Evolutionary conservation across 768 basidiomycete genomes (phyloP).

Genomic region (Cyclocybe aegerita): DNA sequence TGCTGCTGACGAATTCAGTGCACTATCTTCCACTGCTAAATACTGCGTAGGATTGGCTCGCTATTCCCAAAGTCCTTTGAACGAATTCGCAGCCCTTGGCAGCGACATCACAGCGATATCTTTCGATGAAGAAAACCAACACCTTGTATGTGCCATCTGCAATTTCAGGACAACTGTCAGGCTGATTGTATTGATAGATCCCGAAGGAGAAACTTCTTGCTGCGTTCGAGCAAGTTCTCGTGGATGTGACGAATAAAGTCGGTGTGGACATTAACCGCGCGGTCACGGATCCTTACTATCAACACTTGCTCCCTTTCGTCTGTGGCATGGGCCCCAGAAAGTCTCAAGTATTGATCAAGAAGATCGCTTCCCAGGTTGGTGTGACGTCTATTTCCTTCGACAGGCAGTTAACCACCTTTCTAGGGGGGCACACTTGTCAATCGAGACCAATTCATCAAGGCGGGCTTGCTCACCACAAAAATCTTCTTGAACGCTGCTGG

Average conservation of each 20-base stretch:
- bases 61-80: conserved; percentile 90
- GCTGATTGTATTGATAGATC: conserved; percentile 48
- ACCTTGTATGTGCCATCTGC: conserved; percentile 54
- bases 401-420: not conserved
- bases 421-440: conserved; percentile 89
- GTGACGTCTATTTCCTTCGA: not conserved
- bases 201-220: conserved; percentile 80
- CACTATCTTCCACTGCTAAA: conserved; percentile 74
- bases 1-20: conserved; percentile 79
- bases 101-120: conserved; percentile 79
- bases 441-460: conserved; percentile 85
- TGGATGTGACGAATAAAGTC: conserved; percentile 88
- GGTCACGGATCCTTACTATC: conserved; percentile 85
- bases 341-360: conserved; percentile 79
- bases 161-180: conserved; percentile 3
- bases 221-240: conserved; percentile 82
- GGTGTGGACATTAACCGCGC: conserved; percentile 97
- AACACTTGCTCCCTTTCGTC: conserved; percentile 84
- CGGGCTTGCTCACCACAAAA: conserved; percentile 75
- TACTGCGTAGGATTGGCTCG: conserved; percentile 95
- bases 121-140: conserved; percentile 84
- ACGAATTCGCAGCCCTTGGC: conserved; percentile 91
- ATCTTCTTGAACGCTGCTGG: conserved; percentile 93
- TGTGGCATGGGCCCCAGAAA: conserved; percentile 95
- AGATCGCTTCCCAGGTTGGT: conserved; percentile 74